Base-by-base conservation (phyloP, 2,329 filamentous ascomycete species). In the Macrophomina phaseolina region DNA sequence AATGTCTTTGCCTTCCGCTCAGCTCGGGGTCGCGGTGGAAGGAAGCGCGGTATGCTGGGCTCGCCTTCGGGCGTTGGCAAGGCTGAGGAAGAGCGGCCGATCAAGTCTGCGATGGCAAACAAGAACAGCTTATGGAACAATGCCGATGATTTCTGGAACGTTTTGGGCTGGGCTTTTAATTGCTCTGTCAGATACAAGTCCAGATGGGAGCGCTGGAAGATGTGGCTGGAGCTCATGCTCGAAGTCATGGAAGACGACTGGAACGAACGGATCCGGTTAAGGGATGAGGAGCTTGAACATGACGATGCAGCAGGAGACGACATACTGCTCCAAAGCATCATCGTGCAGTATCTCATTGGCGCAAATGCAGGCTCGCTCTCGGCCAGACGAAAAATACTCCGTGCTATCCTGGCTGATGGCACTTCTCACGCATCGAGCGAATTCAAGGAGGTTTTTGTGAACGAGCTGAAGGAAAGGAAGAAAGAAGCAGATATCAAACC, bases 151-250 rank as follows among this genome's bases (percentile, higher is more conserved):
- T 96, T 98, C 73, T 99, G 95, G 93, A 86, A 89, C 49, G 87
- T 92, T 0, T 85, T 95, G 0, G 95, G 94, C 3, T 98, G 95
- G 95, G 91, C 92, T 0, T 93, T 98, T 77, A 95, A 94, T 75
- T 98, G 94, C 80, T 94, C 92, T 62, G 85, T 91, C 1, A 77
- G 86, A 38, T 84, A 94, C 71, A 88, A 88, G 1, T 84, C 86
- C 48, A 86, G 94, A 23, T 98, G 95, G 94, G 85, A 84, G 60
- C 86, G 89, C 73, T 98, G 94, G 93, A 88, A 85, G 71, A 79
- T 87, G 7, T 97, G 93, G 91, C 82, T 98, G 14, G 86, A 89
- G 40, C 89, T 91, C 68, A 90, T 97, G 84, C 78, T 96, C 5
- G 90, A 94, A 72, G 87, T 91, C 6, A 81, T 97, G 12, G 90